These are phyloP conservation scores for Suillus decipiens DNA, from an alignment of 768 basidiomycete species.

Conservation along the genomic window DNA sequence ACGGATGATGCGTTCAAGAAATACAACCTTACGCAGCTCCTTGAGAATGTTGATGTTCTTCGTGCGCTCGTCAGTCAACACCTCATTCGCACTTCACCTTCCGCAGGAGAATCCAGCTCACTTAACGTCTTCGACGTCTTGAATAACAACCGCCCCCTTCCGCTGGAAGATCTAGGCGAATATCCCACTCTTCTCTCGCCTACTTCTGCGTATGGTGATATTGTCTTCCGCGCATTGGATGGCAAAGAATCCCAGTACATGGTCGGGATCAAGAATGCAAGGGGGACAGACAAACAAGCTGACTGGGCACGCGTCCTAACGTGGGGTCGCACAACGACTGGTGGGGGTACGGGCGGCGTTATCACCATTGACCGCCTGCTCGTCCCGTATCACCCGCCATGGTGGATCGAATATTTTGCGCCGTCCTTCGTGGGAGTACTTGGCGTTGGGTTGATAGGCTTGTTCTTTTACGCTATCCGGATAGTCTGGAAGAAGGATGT, in stretches of 20 bases:
- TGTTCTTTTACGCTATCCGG: constrained; percentile 74
- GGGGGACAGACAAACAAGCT: constrained; percentile 59
- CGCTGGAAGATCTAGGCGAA: constrained; percentile 66
- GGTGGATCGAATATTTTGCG: constrained; percentile 78
- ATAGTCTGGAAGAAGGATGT: constrained; percentile 72
- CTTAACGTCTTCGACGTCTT: constrained; percentile 36
- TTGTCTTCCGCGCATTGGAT: constrained; percentile 67
- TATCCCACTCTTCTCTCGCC: constrained; percentile 79
- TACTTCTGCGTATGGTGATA: constrained; percentile 70
- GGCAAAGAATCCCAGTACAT: constrained; percentile 50
- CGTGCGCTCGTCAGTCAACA: constrained; percentile 73
- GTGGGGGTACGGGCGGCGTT: constrained; percentile 80
- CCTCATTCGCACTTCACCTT: constrained; percentile 55
- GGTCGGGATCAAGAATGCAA: constrained; percentile 73
- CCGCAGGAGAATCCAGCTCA: constrained; percentile 23
- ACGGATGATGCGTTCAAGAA: constrained; percentile 90
- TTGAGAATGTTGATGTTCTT: constrained; percentile 54
- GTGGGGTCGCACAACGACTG: constrained; percentile 78
- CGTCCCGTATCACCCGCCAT: constrained; percentile 81
- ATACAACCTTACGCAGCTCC: constrained; percentile 76
- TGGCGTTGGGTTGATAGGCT: constrained; percentile 61
- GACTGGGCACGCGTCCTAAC: constrained; percentile 68
- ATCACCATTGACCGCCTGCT: constrained; percentile 84
- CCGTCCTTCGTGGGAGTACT: constrained; percentile 62
- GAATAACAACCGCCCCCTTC: constrained; percentile 73